Conservation (phyloP, 805 yeast genomes). For the Ogataea siamensis region DNA sequence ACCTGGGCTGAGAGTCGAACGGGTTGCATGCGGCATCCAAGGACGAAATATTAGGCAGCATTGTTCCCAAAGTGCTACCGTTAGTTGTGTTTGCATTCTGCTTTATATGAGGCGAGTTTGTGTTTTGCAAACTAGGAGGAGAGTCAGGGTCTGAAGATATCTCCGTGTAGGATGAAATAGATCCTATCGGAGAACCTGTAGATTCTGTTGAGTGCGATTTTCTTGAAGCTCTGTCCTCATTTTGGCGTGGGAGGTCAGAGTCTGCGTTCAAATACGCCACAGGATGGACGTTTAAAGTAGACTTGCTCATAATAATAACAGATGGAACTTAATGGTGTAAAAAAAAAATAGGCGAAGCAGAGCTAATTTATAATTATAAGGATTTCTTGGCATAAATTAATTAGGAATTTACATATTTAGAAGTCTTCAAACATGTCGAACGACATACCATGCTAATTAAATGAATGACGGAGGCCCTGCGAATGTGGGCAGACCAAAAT, state of each 20-base stretch:
- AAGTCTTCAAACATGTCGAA: neutral
- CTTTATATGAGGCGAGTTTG: slow-evolving; percentile 18
- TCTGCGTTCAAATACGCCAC: slow-evolving; percentile 31
- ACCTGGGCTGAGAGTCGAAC: slow-evolving; percentile 8
- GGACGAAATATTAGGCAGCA: slow-evolving; percentile 10
- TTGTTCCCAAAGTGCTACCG: slow-evolving; percentile 4
- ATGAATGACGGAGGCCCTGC: neutral
- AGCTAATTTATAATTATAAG: slow-evolving; percentile 3
- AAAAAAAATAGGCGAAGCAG: slow-evolving; percentile 9
- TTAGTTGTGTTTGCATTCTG: slow-evolving; percentile 5
- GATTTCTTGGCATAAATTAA: slow-evolving; percentile 7
- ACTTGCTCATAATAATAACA: slow-evolving; percentile 6
- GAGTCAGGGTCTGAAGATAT: slow-evolving; percentile 27
- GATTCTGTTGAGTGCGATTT: slow-evolving; percentile 25
- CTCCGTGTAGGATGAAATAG: slow-evolving; percentile 28
- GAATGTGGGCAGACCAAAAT: neutral
- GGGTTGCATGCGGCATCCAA: slow-evolving; percentile 7
- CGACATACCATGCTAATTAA: neutral
- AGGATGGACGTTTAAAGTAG: slow-evolving; percentile 28
- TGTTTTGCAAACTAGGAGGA: slow-evolving; percentile 18
- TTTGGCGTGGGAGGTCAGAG: slow-evolving; percentile 5
- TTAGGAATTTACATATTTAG: neutral
- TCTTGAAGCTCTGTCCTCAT: slow-evolving; percentile 4
- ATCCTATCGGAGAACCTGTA: slow-evolving; percentile 28
- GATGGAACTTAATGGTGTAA: neutral